Percentiles rank a stretch among this genome's conserved stretches.
Evolutionary conservation across 2,329 filamentous ascomycete species (phyloP).

Genomic region (Aspergillus fumigatiaffinis): DNA sequence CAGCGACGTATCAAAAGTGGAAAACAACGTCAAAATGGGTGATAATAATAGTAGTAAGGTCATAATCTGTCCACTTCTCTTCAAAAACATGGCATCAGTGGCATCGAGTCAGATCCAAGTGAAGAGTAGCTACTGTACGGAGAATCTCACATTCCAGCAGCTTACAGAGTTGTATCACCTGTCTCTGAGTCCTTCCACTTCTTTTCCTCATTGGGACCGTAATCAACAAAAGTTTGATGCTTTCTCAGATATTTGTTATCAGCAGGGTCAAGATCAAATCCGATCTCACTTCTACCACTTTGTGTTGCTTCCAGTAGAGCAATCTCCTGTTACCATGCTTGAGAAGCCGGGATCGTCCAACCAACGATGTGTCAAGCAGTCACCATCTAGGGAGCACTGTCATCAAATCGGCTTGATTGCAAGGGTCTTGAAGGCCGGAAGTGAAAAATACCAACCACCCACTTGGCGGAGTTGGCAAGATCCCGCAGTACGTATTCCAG

Average conservation of each 20-base stretch:
- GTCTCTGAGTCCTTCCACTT: not conserved
- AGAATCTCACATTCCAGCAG: too few relatives aligned
- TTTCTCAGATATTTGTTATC: not conserved
- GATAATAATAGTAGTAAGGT: not conserved
- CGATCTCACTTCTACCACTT: not conserved
- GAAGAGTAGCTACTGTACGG: not conserved
- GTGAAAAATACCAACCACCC: constrained; percentile 14
- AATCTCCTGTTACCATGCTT: not conserved
- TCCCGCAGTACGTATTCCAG: not conserved
- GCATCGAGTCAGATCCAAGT: too few relatives aligned
- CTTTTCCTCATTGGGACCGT: not conserved
- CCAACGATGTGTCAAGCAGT: not conserved
- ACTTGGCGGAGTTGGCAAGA: not conserved
- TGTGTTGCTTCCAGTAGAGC: not conserved
- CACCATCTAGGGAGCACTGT: not conserved
- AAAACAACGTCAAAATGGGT: not conserved
- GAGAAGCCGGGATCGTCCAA: not conserved
- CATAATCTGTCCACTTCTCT: not conserved
- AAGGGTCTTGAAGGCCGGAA: not conserved
- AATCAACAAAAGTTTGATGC: not conserved
- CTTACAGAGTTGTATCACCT: too few relatives aligned
- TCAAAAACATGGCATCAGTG: too few relatives aligned
- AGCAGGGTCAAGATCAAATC: not conserved
- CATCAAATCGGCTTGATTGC: not conserved
- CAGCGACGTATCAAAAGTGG: not conserved